phyloP scores from a whole-genome alignment of 768 basidiomycete species.

The Rhizopogon salebrosus region DNA sequence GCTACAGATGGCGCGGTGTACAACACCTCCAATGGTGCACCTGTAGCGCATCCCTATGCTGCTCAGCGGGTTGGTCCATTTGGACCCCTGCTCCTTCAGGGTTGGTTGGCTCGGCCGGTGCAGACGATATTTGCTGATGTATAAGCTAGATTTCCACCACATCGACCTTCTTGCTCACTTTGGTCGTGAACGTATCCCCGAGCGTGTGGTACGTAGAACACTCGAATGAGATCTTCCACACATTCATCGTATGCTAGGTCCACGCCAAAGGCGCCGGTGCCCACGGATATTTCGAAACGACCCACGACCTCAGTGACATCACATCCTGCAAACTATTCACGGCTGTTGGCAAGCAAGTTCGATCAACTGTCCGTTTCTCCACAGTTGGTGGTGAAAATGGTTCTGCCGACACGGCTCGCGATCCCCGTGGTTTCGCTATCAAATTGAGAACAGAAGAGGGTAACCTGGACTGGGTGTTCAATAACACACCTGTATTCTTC shows the following conservation, averaged over 20 bases:
- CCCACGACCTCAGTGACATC: slow-evolving; percentile 79
- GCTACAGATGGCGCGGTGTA: slow-evolving; percentile 58
- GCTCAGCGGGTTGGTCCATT: slow-evolving; percentile 67
- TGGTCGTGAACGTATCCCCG: slow-evolving; percentile 92
- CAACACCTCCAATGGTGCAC: slow-evolving; percentile 83
- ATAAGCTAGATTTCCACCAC: slow-evolving; percentile 72
- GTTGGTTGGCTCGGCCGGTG: slow-evolving; percentile 30
- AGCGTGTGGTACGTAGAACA: slow-evolving; percentile 66
- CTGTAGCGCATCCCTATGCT: slow-evolving; percentile 71
- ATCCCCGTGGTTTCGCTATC: slow-evolving; percentile 89
- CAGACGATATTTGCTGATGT: slow-evolving; percentile 11
- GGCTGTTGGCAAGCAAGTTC: slow-evolving; percentile 61
- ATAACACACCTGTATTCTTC: slow-evolving; percentile 91
- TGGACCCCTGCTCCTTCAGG: slow-evolving; percentile 89
- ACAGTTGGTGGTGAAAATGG: slow-evolving; percentile 90
- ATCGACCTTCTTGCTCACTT: slow-evolving; percentile 90
- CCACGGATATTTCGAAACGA: slow-evolving; percentile 90
- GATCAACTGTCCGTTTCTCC: slow-evolving; percentile 81
- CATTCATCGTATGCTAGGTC: slow-evolving; percentile 46
- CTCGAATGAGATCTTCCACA: not conserved
- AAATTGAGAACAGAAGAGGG: slow-evolving; percentile 90
- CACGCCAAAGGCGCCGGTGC: slow-evolving; percentile 93
- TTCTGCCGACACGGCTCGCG: slow-evolving; percentile 87
- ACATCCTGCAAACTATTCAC: slow-evolving; percentile 68
- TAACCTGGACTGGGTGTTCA: slow-evolving; percentile 89